Percentiles rank a stretch among this genome's conserved stretches.
phyloP scores from a whole-genome alignment of 352 stramenopile species.

The Globisporangium acanthophoron region DNA sequence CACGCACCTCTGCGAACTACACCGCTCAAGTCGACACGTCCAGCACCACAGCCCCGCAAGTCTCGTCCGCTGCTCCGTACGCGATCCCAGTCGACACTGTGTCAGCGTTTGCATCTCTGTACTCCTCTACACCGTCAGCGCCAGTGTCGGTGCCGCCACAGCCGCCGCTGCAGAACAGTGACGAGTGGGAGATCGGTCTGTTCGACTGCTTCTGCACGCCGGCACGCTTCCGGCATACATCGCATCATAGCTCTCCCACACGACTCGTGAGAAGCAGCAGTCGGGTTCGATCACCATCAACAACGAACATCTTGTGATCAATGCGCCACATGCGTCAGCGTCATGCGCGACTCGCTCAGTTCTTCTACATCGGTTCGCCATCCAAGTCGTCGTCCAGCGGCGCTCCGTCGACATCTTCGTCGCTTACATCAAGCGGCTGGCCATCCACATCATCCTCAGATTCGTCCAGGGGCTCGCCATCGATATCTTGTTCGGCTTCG shows the following conservation, averaged over 20 bases:
- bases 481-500: conserved; percentile 22
- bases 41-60: no score
- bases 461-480: conserved; percentile 35
- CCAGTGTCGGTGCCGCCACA: no score
- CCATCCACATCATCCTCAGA: conserved; percentile 25
- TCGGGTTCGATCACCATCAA: neutral
- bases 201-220: conserved; percentile 1
- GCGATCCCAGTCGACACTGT: no score
- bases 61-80: no score
- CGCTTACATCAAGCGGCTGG: conserved; percentile 18
- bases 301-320: neutral
- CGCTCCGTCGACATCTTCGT: conserved; percentile 26
- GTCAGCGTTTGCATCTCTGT: no score
- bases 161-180: no score
- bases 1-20: no score
- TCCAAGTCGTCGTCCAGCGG: conserved; percentile 29
- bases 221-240: conserved; percentile 7
- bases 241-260: neutral
- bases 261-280: neutral
- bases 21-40: no score
- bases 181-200: neutral
- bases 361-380: conserved; percentile 19
- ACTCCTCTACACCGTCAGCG: no score
- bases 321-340: neutral
- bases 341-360: neutral